Evolutionary conservation across 306 rosid genomes (phyloP).

Genomic region (Benincasa hispida): DNA sequence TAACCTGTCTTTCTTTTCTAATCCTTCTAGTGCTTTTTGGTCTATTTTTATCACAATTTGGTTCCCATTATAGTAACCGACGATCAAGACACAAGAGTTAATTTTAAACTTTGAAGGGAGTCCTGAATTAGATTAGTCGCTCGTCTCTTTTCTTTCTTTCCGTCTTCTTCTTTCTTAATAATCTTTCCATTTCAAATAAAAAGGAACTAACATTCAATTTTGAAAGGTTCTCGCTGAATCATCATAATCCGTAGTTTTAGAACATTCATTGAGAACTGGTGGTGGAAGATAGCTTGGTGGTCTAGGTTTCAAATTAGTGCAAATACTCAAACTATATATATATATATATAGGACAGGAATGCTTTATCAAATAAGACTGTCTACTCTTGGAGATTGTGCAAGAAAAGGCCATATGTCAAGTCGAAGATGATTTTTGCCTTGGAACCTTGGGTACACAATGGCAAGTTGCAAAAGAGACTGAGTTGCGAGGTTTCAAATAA

Average conservation of each 20-base stretch:
- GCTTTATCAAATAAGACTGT: not conserved
- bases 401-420: not conserved
- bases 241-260: not conserved
- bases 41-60: not conserved
- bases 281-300: not conserved
- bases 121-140: not conserved
- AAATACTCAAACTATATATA: not conserved
- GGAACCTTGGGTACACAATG: not conserved
- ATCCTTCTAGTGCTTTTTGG: not conserved
- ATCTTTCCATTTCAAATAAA: not conserved
- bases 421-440: not conserved
- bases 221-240: not conserved
- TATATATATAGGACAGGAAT: not conserved
- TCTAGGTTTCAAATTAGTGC: not conserved
- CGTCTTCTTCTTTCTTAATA: not conserved
- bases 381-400: not conserved
- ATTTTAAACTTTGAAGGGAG: not conserved
- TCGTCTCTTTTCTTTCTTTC: not conserved
- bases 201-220: not conserved
- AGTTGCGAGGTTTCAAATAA: not conserved
- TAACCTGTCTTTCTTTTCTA: slow-evolving; percentile 29
- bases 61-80: not conserved
- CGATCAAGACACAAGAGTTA: not conserved
- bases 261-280: not conserved
- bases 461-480: not conserved